These are phyloP conservation scores for Arachnomyces sp. DNA, from an alignment of 2,329 filamentous ascomycete species.

Conservation along the genomic window DNA sequence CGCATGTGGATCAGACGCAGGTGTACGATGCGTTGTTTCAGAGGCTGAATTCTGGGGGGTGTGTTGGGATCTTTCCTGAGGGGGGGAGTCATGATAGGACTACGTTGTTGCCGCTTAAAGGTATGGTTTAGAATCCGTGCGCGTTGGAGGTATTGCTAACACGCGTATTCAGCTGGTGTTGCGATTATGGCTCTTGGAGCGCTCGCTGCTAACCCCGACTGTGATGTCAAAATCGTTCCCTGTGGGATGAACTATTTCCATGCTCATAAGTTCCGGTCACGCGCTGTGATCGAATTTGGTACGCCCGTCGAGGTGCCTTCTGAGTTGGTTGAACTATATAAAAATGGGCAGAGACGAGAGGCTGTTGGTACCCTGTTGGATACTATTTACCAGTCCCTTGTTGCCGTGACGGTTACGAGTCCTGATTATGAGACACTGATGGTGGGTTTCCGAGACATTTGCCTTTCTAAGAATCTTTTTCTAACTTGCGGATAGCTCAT, in stretches of 20 bases:
- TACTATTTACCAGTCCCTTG: slow-evolving; percentile 74
- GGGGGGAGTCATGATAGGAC: slow-evolving; percentile 93
- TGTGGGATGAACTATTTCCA: slow-evolving; percentile 99
- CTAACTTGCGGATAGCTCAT: slow-evolving; percentile 55
- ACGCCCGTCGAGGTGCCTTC: slow-evolving; percentile 74
- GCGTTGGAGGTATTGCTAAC: slow-evolving; percentile 5
- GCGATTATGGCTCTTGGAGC: slow-evolving; percentile 96
- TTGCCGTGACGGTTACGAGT: slow-evolving; percentile 81
- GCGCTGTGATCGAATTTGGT: slow-evolving; percentile 92
- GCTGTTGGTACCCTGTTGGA: slow-evolving; percentile 80
- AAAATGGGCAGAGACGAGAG: slow-evolving; percentile 71
- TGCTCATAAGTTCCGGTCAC: slow-evolving; percentile 93
- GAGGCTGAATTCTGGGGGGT: slow-evolving; percentile 71
- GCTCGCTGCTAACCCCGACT: slow-evolving; percentile 74
- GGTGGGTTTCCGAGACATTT: slow-evolving; percentile 37
- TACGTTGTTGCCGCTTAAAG: slow-evolving; percentile 80
- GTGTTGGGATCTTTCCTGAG: slow-evolving; percentile 94
- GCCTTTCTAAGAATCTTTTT: background rate
- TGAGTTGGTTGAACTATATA: slow-evolving; percentile 79
- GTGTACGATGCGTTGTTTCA: slow-evolving; percentile 92
- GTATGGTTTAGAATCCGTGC: slow-evolving; percentile 23
- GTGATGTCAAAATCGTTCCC: slow-evolving; percentile 86
- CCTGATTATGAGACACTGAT: slow-evolving; percentile 95
- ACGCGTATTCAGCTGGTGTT: slow-evolving; percentile 59
- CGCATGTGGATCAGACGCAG: slow-evolving; percentile 86